Evolutionary conservation across 306 rosid genomes (phyloP).

Genomic region (Rubus idaeus): DNA sequence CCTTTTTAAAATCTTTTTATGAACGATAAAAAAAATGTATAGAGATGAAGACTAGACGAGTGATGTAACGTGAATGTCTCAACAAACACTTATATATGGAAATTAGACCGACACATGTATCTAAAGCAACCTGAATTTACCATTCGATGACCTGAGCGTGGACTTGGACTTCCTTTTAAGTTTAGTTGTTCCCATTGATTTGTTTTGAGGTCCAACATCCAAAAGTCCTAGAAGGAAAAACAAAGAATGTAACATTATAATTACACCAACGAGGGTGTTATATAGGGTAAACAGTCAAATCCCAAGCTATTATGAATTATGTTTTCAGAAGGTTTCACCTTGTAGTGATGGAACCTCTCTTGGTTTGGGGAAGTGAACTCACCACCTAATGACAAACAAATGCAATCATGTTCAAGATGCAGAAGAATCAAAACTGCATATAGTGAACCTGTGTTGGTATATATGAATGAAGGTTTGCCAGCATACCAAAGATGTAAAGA

Average conservation of each 20-base stretch:
- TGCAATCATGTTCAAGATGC: background rate
- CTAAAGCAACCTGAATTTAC: conserved; percentile 43
- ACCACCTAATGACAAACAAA: conserved; percentile 60
- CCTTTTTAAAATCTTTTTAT: too few relatives aligned
- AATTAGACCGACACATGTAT: conserved; percentile 5
- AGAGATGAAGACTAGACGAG: background rate
- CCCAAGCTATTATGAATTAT: conserved; percentile 5
- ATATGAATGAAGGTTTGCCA: conserved; percentile 1
- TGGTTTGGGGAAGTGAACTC: conserved; percentile 97
- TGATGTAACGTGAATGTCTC: background rate
- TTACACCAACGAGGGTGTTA: background rate
- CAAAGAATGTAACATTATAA: conserved; percentile 20
- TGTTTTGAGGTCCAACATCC: conserved; percentile 92
- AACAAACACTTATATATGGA: background rate
- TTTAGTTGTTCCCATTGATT: conserved; percentile 98
- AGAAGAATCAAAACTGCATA: background rate
- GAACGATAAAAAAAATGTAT: background rate
- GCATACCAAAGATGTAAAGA: conserved; percentile 78
- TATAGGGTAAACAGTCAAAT: conserved; percentile 26
- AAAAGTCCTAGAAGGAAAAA: conserved; percentile 67
- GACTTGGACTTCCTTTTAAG: conserved; percentile 90
- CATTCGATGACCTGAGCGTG: conserved; percentile 99
- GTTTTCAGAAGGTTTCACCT: conserved; percentile 49
- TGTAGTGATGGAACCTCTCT: conserved; percentile 98
- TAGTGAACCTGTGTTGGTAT: background rate